phyloP scores from a whole-genome alignment of 495 filamentous ascomycete species.

The Cudoniella acicularis region DNA sequence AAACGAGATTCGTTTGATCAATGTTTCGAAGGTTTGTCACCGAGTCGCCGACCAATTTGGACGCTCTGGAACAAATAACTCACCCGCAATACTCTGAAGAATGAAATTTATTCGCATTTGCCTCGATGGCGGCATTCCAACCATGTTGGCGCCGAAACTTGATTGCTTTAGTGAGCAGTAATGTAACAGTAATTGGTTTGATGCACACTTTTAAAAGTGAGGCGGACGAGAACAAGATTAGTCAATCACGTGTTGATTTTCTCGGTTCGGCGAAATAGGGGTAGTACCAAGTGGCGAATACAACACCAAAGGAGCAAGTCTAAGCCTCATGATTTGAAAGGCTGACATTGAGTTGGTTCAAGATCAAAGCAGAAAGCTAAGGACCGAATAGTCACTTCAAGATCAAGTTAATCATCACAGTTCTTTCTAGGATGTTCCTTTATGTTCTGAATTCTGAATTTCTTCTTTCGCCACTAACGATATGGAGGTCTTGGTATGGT shows the following conservation, averaged over 20 bases:
- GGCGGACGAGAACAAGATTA: conserved; percentile 13
- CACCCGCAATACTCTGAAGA: background rate
- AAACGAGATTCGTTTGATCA: background rate
- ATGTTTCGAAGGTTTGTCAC: background rate
- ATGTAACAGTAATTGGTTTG: background rate
- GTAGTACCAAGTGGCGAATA: background rate
- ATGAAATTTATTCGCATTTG: background rate
- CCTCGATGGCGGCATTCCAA: background rate
- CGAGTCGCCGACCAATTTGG: background rate
- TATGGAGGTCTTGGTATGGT: too few relatives aligned
- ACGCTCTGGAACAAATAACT: background rate
- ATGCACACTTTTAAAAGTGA: conserved; percentile 2
- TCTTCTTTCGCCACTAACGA: background rate
- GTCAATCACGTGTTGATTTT: conserved; percentile 24
- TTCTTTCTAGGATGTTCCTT: background rate
- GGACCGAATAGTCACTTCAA: background rate
- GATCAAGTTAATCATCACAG: background rate
- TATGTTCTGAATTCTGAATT: background rate
- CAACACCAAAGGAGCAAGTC: background rate
- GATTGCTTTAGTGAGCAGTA: background rate
- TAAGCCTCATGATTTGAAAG: background rate
- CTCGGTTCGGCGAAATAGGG: background rate
- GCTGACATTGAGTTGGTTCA: background rate
- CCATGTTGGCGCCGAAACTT: background rate
- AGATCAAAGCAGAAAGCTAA: background rate